Percentiles rank a stretch among this genome's conserved stretches.
These are phyloP conservation scores for Salvia hispanica DNA, from an alignment of 257 asterid genomes.

Conservation along the genomic window DNA sequence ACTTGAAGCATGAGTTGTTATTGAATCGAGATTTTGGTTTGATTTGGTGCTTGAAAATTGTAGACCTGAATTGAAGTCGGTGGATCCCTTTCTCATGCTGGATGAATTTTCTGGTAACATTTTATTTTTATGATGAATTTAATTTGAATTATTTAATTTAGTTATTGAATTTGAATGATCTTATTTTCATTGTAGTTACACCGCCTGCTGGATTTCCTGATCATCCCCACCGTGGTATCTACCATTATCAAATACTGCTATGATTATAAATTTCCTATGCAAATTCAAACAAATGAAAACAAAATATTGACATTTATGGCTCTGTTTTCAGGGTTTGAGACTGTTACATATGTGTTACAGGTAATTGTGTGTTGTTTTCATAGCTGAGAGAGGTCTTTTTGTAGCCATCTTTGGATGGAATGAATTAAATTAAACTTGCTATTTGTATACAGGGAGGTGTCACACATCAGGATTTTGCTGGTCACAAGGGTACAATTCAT, in stretches of 20 bases:
- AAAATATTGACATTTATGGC: neutral
- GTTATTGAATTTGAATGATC: slow-evolving; percentile 9
- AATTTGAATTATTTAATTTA: neutral
- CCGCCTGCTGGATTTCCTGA: slow-evolving; percentile 98
- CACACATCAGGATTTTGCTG: slow-evolving; percentile 91
- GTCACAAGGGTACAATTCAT: slow-evolving; percentile 81
- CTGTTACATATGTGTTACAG: slow-evolving; percentile 84
- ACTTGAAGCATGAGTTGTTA: neutral
- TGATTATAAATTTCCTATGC: neutral
- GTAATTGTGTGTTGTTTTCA: slow-evolving; percentile 30
- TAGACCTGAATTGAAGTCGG: slow-evolving; percentile 78
- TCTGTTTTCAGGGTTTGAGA: slow-evolving; percentile 75
- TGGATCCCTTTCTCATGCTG: slow-evolving; percentile 89
- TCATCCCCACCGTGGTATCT: slow-evolving; percentile 94
- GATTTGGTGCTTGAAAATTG: slow-evolving; percentile 24
- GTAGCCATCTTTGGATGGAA: neutral
- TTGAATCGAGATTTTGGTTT: neutral
- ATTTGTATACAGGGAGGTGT: slow-evolving; percentile 61
- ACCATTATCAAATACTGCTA: neutral
- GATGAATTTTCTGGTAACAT: slow-evolving; percentile 80
- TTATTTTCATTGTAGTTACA: slow-evolving; percentile 48
- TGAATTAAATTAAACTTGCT: neutral
- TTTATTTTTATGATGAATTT: neutral
- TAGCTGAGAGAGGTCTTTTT: neutral
- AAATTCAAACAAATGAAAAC: neutral